A percentile compares a stretch with the other conserved stretches of the same genome.
Evolutionary conservation across 2,329 filamentous ascomycete species (phyloP).

Genomic region (Calonectria pauciramosa): DNA sequence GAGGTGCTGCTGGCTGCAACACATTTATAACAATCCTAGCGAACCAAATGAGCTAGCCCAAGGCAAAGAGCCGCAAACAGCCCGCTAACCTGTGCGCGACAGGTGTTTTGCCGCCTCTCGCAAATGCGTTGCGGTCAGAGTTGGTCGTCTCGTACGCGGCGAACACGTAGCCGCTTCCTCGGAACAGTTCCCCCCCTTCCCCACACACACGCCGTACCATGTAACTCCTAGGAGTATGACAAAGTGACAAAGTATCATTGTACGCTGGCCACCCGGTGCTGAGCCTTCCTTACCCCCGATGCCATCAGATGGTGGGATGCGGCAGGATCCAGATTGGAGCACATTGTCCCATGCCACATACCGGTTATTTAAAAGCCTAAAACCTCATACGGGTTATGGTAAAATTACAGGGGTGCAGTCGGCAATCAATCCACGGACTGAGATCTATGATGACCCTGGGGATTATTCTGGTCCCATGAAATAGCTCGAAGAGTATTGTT

Average conservation of each 20-base stretch:
- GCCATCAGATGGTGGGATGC: not conserved
- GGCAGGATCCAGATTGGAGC: not conserved
- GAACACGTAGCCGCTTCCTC: not conserved
- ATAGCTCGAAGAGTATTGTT: not conserved
- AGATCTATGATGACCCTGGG: not conserved
- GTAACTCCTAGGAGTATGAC: not conserved
- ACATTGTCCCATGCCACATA: not conserved
- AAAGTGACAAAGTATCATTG: not conserved
- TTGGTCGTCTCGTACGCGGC: not conserved
- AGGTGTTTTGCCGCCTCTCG: not conserved
- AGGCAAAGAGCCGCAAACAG: not conserved
- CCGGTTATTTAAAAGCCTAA: not conserved
- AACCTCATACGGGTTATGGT: not conserved
- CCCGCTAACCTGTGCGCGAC: not conserved
- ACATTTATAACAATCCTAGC: not conserved
- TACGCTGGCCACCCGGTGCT: not conserved
- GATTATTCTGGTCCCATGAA: not conserved
- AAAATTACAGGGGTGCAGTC: not conserved
- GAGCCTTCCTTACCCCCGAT: not conserved
- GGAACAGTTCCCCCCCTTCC: not conserved
- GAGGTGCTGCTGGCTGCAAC: not conserved
- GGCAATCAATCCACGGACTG: not conserved
- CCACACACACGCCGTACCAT: not conserved
- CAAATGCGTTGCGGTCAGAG: not conserved
- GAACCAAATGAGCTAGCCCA: not conserved